These are phyloP conservation scores for Scleromitrula shiraiana DNA, from an alignment of 2,329 filamentous ascomycete species.

Conservation along the genomic window DNA sequence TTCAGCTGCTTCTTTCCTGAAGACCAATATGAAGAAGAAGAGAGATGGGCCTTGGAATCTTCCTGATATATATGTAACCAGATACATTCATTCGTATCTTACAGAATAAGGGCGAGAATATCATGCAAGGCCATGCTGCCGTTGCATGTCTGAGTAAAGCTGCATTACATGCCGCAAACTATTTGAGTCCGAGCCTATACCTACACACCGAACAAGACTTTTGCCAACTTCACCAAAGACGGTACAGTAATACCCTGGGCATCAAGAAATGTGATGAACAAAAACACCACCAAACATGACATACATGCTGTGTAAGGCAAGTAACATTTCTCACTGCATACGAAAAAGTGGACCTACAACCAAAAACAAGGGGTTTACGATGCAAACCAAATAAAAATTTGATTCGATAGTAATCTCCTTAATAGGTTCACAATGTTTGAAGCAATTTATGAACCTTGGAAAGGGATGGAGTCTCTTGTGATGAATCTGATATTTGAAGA, in stretches of 20 bases:
- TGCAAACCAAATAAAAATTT: too few species aligned
- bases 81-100: constrained; percentile 4
- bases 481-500: too few species aligned
- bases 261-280: constrained; percentile 4
- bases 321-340: constrained; percentile 10
- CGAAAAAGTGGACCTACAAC: neutral
- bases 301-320: constrained; percentile 8
- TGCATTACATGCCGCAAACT: neutral
- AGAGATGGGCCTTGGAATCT: neutral
- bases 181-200: neutral
- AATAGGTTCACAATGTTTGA: too few species aligned
- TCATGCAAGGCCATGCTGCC: constrained; percentile 7
- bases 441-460: neutral
- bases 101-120: neutral
- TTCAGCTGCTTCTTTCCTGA: constrained; percentile 2
- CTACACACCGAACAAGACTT: neutral
- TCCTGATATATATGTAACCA: constrained; percentile 4
- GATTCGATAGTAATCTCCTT: too few species aligned
- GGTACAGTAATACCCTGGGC: neutral
- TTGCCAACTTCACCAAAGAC: neutral
- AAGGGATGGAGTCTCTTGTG: too few species aligned
- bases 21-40: neutral
- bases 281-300: constrained; percentile 4
- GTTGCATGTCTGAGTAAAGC: constrained; percentile 4
- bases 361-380: neutral